Evolutionary conservation across 1,139 yeast species (phyloP).

Genomic region (Pichia sp.): DNA sequence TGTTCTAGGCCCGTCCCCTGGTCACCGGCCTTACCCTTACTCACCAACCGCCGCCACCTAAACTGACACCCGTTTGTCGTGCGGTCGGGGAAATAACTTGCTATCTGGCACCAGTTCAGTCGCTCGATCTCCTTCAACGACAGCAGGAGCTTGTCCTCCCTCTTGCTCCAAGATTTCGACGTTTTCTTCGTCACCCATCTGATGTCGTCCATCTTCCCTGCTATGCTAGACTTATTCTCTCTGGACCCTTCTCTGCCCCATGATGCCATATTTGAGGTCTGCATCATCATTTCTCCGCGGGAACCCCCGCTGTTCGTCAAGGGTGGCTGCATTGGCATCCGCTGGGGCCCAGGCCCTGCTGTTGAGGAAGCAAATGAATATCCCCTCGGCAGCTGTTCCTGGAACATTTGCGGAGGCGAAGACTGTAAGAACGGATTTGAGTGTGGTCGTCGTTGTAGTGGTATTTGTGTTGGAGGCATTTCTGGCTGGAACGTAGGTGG

Average conservation of each 20-base stretch:
- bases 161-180: constrained; percentile 8
- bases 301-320: no score
- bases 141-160: constrained; percentile 50
- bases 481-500: no score
- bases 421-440: no score
- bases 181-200: constrained; percentile 8
- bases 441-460: no score
- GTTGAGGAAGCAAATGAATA: no score
- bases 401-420: no score
- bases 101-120: constrained; percentile 72
- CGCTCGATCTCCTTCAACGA: constrained; percentile 64
- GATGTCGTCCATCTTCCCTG: background rate
- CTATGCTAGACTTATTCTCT: background rate
- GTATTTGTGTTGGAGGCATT: no score
- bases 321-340: no score
- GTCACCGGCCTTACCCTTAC: background rate
- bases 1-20: background rate
- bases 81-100: constrained; percentile 59
- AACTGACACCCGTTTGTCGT: constrained; percentile 77
- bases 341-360: no score
- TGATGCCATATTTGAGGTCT: no score
- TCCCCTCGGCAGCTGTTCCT: no score
- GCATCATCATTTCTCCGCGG: no score
- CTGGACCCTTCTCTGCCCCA: background rate
- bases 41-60: constrained; percentile 49